phyloP scores from a whole-genome alignment of 2,329 filamentous ascomycete genomes.

The Dactylellina cionopaga region DNA sequence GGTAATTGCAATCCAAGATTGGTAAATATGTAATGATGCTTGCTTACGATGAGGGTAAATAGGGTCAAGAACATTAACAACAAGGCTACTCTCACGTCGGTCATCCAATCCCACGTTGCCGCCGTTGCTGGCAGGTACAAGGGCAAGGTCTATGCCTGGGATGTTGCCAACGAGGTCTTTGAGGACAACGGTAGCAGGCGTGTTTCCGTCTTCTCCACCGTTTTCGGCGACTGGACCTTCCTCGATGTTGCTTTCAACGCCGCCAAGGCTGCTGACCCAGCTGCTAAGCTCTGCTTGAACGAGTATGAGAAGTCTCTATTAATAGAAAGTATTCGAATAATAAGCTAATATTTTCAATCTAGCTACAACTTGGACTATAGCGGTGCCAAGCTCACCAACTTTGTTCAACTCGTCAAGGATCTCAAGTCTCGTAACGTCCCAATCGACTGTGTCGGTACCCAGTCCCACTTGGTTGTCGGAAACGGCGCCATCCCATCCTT shows the following conservation, averaged over 20 bases:
- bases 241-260: conserved; percentile 76
- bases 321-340: conserved; percentile 54
- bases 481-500: conserved; percentile 61
- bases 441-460: conserved; percentile 72
- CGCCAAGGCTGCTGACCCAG: conserved; percentile 73
- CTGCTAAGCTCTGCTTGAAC: conserved; percentile 79
- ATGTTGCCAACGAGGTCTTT: conserved; percentile 71
- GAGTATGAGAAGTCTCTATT: conserved; percentile 65
- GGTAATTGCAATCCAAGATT: conserved; percentile 10
- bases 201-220: conserved; percentile 71
- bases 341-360: not conserved
- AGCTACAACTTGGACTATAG: conserved; percentile 72
- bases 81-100: conserved; percentile 65
- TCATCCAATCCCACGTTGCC: conserved; percentile 70
- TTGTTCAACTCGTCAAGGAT: conserved; percentile 71
- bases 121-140: conserved; percentile 70
- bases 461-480: conserved; percentile 67
- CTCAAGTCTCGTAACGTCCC: conserved; percentile 70
- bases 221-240: conserved; percentile 74
- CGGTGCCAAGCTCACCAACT: conserved; percentile 68
- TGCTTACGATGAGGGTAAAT: not conserved
- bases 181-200: conserved; percentile 70
- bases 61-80: conserved; percentile 69
- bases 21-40: not conserved
- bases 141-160: conserved; percentile 72